phyloP scores from a whole-genome alignment of 2,329 filamentous ascomycete species.

The Septoria linicola region DNA sequence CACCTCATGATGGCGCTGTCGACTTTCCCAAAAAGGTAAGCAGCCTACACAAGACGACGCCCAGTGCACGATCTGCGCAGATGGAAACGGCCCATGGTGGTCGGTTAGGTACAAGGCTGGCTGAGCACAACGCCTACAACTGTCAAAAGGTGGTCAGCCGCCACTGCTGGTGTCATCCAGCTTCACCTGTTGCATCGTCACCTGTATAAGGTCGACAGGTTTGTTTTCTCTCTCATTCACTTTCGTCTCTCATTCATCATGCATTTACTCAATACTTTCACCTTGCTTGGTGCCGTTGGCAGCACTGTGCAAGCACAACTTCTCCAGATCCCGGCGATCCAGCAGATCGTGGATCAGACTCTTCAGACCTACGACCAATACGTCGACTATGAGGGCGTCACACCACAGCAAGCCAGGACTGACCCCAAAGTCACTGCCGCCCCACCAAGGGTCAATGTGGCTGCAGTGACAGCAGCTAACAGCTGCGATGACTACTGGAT shows the following conservation, averaged over 20 bases:
- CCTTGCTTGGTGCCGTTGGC: constrained; percentile 21
- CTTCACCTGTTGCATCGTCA: constrained; percentile 4
- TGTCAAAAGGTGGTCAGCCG: constrained; percentile 10
- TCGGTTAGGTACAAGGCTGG: constrained; percentile 1
- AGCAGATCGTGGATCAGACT: constrained; percentile 7
- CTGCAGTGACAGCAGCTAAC: constrained; percentile 2
- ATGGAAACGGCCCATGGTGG: not conserved
- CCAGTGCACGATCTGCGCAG: not conserved
- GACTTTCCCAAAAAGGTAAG: constrained; percentile 6
- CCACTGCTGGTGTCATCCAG: constrained; percentile 4
- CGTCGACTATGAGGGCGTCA: not conserved
- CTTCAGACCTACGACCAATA: constrained; percentile 9
- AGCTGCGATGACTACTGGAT: constrained; percentile 40
- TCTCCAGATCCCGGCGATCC: constrained; percentile 9
- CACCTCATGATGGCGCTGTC: constrained; percentile 1
- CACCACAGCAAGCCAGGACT: constrained; percentile 1
- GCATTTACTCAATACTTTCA: constrained; percentile 18
- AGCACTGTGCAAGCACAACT: constrained; percentile 21
- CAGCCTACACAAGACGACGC: not conserved
- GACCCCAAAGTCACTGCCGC: not conserved
- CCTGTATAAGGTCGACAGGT: constrained; percentile 12
- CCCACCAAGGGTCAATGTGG: constrained; percentile 1
- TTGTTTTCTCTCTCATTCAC: not conserved
- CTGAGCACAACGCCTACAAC: constrained; percentile 4
- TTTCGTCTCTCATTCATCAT: constrained; percentile 16